Conservation (phyloP, 2,329 filamentous ascomycete species). For the Chaetomiaceae sp. region DNA sequence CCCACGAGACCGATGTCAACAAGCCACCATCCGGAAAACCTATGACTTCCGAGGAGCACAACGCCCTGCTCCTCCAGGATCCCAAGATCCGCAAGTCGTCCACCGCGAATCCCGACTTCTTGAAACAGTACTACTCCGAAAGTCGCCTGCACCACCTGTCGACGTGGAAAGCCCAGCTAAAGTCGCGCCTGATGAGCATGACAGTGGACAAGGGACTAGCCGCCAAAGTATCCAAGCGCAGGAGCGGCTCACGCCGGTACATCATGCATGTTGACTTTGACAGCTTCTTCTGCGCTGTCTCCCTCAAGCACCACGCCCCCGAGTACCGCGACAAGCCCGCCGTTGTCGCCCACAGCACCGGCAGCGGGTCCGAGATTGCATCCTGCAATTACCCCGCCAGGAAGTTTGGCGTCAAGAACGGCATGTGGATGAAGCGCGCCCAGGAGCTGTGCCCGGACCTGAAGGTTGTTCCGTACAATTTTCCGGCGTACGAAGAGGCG, state of each 20-base stretch:
- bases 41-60: slow-evolving; percentile 89
- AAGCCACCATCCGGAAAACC: slow-evolving; percentile 7
- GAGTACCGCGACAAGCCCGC: slow-evolving; percentile 74
- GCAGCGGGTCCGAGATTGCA: slow-evolving; percentile 87
- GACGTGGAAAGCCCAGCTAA: slow-evolving; percentile 93
- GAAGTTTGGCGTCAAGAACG: slow-evolving; percentile 84
- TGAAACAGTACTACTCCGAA: slow-evolving; percentile 92
- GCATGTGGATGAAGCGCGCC: slow-evolving; percentile 98
- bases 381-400: slow-evolving; percentile 95
- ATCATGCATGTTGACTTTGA: slow-evolving; percentile 97
- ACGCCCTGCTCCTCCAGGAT: slow-evolving; percentile 76
- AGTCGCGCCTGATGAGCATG: slow-evolving; percentile 78
- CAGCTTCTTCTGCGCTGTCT: slow-evolving; percentile 96
- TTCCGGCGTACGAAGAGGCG: slow-evolving; percentile 87
- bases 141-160: slow-evolving; percentile 93
- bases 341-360: slow-evolving; percentile 82
- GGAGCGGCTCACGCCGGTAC: slow-evolving; percentile 67
- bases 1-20: background rate
- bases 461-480: slow-evolving; percentile 92
- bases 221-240: slow-evolving; percentile 44
- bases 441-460: slow-evolving; percentile 77
- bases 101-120: slow-evolving; percentile 85
- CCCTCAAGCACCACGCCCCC: slow-evolving; percentile 71
- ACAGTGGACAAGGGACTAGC: slow-evolving; percentile 62
- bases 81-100: slow-evolving; percentile 84